Evolutionary conservation across 31 red algal genomes (phyloP), one percentile per base, ranked within the genome.

Genomic region (Odonthalia washingtoniensis): DNA sequence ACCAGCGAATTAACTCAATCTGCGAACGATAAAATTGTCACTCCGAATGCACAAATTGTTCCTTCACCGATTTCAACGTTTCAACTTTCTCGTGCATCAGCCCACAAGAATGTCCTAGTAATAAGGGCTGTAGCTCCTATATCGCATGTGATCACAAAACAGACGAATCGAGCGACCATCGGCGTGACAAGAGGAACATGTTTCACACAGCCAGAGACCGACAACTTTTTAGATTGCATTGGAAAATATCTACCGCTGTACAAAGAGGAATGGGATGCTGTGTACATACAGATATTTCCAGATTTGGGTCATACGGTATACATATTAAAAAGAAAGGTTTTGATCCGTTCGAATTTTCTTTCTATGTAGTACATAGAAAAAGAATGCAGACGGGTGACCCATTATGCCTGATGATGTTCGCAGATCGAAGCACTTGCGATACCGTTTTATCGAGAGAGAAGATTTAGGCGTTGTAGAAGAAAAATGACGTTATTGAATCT

Each of bases 361-460:
- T n/a, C n/a, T n/a, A n/a, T n/a, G n/a, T n/a, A n/a, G n/a, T 80
- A 44, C 46, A 60, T 61, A 46, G 45, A 46, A 80, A 52, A 36
- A 80, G 57, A 60, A 80, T 80, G 76, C 76, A 38, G 27, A 80
- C 76, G 26, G 76, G 76, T 60, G 76, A 80, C 36, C 76, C 76
- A 12, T 0, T 21, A 80, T 80, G 45, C 76, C 42, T 24, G 41
- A n/a, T 46, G 76, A 80, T 31, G 76, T 80, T 33, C 31, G 57
- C n/a, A 24, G 76, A 34, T 9, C 0, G 57, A 80, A 80, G 21
- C 41, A 60, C 41, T 24, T 80, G 26, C 21, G 76, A 16, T 80
- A 80, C 46, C n/a, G n/a, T 18, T 17, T 80, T 38, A 21, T 44
- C 0, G 42, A 80, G 34, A 38, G 76, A 46, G 76, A 38, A 30